A percentile compares a stretch with the other conserved stretches of the same genome.
phyloP scores from a whole-genome alignment of 78 protist genomes.

The Cavenderia fasciculata region DNA sequence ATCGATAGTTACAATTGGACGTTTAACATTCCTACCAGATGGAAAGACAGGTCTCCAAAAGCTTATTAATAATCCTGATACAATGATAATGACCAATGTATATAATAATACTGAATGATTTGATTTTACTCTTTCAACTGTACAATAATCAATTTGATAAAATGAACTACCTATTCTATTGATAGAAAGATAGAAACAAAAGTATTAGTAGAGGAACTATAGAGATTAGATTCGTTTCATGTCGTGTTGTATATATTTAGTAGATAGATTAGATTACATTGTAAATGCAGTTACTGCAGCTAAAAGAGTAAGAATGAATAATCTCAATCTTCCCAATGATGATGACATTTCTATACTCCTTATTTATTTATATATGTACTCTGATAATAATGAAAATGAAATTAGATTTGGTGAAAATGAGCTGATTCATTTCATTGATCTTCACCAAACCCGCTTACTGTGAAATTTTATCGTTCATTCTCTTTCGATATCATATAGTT shows the following conservation, averaged over 20 bases:
- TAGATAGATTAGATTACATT: slow-evolving; percentile 2
- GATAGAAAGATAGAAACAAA: background rate
- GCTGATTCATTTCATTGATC: no score
- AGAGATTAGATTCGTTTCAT: background rate
- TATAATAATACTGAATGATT: background rate
- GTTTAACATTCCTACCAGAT: background rate
- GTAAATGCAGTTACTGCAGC: background rate
- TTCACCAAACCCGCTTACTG: no score
- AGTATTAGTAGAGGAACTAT: background rate
- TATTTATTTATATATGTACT: background rate
- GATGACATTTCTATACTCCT: slow-evolving; percentile 24
- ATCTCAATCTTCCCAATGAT: slow-evolving; percentile 25
- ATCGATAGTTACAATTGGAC: background rate
- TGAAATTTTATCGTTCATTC: no score
- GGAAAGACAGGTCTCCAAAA: slow-evolving; percentile 59
- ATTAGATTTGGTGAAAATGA: no score
- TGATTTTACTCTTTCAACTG: slow-evolving; percentile 25
- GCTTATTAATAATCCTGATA: background rate
- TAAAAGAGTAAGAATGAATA: slow-evolving; percentile 1
- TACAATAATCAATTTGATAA: slow-evolving; percentile 54
- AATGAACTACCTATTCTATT: background rate
- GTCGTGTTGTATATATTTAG: background rate
- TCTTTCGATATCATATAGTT: no score
- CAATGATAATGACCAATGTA: slow-evolving; percentile 1
- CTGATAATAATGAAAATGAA: no score